Base-by-base conservation (phyloP, 2,329 filamentous ascomycete species). In the Fusarium buharicum region DNA sequence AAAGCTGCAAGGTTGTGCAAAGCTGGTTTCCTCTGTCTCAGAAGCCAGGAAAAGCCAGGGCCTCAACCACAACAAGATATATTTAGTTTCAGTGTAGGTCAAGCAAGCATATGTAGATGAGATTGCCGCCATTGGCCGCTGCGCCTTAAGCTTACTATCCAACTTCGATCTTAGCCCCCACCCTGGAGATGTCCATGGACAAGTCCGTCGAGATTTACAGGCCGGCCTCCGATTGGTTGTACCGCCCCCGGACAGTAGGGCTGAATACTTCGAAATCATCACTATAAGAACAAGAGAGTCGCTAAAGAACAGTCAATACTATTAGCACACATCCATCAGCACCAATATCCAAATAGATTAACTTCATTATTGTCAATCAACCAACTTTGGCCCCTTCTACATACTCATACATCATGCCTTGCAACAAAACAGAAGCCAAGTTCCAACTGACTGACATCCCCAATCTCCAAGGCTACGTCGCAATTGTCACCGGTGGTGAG, bases 401-500 rank as follows among this genome's bases (percentile, higher is more conserved):
- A 0, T 3, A 24, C 6, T 11, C 7, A 33, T 6, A 6, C 13
- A 48, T 2, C 18, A 65, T 50, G 61, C 28, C 49, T 31, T 65
- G 53, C 47, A 55, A 50, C 13, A 56, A 43, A 13, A 20, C 16
- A 4, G 55, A 64, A 37, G 55, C 55, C n/a, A 50, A 57, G 13
- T 62, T 64, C 16, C 38, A 57, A 31, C 27, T 64, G 39, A 58
- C 36, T 3, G 66, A 70, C 20, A 59, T 70, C 6, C 62, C 68
- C 1, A 62, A 41, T 14, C 59, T 69, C 5, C 55, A 33, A 1
- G 66, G 66, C 4, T 67, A 69, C 20, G 45, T 70, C 6, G 59
- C 30, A 6, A 68, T 70, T 4, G 64, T 70, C 1, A 70, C 68
- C 1, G 68, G 68, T 14, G 68, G 68, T 69, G 43, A 30, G 61